These are phyloP conservation scores for Casuarina cunninghamiana DNA, from an alignment of 306 rosid genomes.

Conservation along the genomic window DNA sequence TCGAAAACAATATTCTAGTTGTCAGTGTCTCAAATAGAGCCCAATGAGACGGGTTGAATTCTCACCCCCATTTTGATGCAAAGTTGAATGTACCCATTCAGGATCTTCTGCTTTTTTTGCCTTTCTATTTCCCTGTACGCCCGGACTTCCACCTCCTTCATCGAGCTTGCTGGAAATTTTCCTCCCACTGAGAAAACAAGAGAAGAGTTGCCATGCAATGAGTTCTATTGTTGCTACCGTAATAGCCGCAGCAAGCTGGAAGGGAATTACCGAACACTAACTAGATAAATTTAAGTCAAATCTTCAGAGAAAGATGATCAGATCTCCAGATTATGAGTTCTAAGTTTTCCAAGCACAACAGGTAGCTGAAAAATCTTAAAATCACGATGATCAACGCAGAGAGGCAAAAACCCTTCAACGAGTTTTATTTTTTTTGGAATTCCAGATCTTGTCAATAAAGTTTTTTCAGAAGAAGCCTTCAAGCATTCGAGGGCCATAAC, in stretches of 20 bases:
- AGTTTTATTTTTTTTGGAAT: not conserved
- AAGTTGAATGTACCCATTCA: slow-evolving; percentile 51
- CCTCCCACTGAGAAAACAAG: slow-evolving; percentile 21
- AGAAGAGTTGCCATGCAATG: not conserved
- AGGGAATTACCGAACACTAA: not conserved
- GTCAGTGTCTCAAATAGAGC: too few relatives aligned
- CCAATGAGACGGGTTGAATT: not conserved
- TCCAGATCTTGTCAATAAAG: not conserved
- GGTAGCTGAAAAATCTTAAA: not conserved
- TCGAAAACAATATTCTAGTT: too few relatives aligned
- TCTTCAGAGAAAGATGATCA: not conserved
- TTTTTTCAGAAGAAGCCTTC: not conserved
- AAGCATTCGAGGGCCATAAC: not conserved
- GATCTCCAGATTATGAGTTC: not conserved
- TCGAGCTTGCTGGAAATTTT: slow-evolving; percentile 30
- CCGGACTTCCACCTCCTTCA: slow-evolving; percentile 27
- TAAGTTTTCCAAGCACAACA: not conserved
- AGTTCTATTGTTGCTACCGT: not conserved
- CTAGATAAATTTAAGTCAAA: not conserved
- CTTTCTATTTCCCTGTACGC: slow-evolving; percentile 42
- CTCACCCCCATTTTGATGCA: slow-evolving; percentile 58
- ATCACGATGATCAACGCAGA: not conserved
- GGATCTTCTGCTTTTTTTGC: slow-evolving; percentile 42
- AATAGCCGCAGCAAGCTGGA: not conserved
- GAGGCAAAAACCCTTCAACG: not conserved